Conservation (phyloP, 305 asterid genomes). For the Fraxinus xanthoxyloides region DNA sequence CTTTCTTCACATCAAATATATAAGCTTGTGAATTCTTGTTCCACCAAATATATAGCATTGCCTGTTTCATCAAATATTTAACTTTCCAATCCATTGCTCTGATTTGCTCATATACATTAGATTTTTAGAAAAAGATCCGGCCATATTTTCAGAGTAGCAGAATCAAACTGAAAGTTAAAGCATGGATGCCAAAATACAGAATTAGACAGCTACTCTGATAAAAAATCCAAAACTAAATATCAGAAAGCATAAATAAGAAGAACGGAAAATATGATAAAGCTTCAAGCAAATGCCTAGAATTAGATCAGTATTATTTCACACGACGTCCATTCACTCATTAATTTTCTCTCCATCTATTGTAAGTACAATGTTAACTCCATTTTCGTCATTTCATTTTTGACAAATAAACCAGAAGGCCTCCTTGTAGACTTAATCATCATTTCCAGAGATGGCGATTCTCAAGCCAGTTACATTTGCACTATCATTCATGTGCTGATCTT, state of each 20-base stretch:
- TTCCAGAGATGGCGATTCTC: background rate
- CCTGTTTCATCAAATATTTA: background rate
- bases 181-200: background rate
- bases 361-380: background rate
- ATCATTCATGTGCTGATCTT: background rate
- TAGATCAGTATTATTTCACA: background rate
- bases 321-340: background rate
- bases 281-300: background rate
- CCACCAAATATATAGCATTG: background rate
- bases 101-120: background rate
- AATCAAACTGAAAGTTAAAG: background rate
- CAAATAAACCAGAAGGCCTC: background rate
- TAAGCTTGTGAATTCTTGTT: background rate
- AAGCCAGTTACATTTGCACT: background rate
- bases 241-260: background rate
- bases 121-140: background rate
- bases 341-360: background rate
- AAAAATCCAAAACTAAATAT: background rate
- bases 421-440: background rate
- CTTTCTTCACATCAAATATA: background rate
- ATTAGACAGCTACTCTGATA: background rate
- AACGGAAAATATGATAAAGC: background rate
- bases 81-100: background rate
- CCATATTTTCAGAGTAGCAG: background rate
- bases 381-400: background rate